Percentiles rank a stretch among this genome's conserved stretches.
Evolutionary conservation across 345 rosid genomes (phyloP).

Genomic region (Chamaenerion angustifolium): DNA sequence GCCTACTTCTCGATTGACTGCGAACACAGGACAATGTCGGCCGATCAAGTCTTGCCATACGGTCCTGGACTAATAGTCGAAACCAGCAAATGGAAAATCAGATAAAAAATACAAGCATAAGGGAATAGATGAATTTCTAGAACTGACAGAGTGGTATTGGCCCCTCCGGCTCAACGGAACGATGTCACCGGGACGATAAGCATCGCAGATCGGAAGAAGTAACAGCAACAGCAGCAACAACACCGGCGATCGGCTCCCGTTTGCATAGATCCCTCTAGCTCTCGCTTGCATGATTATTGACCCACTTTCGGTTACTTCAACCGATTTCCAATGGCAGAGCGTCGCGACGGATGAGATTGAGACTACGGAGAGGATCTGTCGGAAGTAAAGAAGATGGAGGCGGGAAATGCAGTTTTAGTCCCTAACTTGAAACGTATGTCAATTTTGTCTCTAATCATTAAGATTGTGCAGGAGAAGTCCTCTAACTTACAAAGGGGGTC

Average conservation of each 20-base stretch:
- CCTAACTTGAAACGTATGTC: too few species aligned
- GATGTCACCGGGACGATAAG: slow-evolving; percentile 87
- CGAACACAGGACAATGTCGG: slow-evolving; percentile 86
- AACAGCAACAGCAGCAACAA: slow-evolving; percentile 15
- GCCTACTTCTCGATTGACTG: slow-evolving; percentile 85
- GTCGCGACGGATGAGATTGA: too few species aligned
- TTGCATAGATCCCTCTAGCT: neutral
- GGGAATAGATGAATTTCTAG: neutral
- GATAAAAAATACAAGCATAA: neutral
- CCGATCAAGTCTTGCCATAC: slow-evolving; percentile 92
- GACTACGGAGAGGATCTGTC: too few species aligned
- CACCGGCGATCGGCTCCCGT: slow-evolving; percentile 11
- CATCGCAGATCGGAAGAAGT: slow-evolving; percentile 30
- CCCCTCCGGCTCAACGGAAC: slow-evolving; percentile 98
- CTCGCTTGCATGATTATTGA: neutral
- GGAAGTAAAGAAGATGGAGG: too few species aligned
- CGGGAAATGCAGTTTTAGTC: too few species aligned
- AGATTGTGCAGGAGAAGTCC: too few species aligned
- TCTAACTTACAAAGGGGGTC: too few species aligned
- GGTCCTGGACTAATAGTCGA: slow-evolving; percentile 62
- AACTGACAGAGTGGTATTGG: slow-evolving; percentile 76
- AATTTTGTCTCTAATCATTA: too few species aligned
- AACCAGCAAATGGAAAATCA: slow-evolving; percentile 8
- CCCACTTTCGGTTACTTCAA: neutral
- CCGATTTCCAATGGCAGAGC: slow-evolving; percentile 1